Evolutionary conservation across 345 rosid genomes (phyloP).

Genomic region (Populus deltoides): DNA sequence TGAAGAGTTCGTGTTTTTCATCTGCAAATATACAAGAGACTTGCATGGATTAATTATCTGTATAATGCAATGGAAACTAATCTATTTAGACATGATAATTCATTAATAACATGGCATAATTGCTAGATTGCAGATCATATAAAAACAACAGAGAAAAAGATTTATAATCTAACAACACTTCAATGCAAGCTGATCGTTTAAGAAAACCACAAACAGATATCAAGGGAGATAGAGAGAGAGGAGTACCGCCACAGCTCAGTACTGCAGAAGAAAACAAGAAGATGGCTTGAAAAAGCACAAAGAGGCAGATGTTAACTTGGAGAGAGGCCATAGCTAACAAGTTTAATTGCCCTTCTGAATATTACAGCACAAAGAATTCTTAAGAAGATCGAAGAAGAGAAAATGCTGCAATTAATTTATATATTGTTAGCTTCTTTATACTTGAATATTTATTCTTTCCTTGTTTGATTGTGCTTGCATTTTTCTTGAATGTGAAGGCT

Average conservation of each 20-base stretch:
- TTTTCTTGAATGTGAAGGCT: not conserved
- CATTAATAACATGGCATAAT: too few relatives aligned
- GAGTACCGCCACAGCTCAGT: not conserved
- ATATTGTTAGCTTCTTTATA: not conserved
- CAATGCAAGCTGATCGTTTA: too few relatives aligned
- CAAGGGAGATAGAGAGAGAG: not conserved
- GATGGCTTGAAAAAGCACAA: not conserved
- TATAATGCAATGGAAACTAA: too few relatives aligned
- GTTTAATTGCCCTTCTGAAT: not conserved
- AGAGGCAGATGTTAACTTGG: not conserved
- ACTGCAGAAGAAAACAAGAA: not conserved
- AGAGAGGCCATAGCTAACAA: not conserved
- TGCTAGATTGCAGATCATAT: not conserved
- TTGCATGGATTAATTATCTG: too few relatives aligned
- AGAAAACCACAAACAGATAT: too few relatives aligned
- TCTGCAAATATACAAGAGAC: not conserved
- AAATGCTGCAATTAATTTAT: too few relatives aligned
- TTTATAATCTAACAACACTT: too few relatives aligned
- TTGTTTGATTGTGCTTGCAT: not conserved
- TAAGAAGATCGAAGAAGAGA: too few relatives aligned
- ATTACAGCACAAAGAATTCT: too few relatives aligned
- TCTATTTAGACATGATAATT: too few relatives aligned
- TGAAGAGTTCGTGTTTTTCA: conserved; percentile 55
- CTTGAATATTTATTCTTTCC: not conserved
- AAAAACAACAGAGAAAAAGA: not conserved